Conservation (phyloP, 2,329 filamentous ascomycete genomes). For the Chlorencoelia australis region DNA sequence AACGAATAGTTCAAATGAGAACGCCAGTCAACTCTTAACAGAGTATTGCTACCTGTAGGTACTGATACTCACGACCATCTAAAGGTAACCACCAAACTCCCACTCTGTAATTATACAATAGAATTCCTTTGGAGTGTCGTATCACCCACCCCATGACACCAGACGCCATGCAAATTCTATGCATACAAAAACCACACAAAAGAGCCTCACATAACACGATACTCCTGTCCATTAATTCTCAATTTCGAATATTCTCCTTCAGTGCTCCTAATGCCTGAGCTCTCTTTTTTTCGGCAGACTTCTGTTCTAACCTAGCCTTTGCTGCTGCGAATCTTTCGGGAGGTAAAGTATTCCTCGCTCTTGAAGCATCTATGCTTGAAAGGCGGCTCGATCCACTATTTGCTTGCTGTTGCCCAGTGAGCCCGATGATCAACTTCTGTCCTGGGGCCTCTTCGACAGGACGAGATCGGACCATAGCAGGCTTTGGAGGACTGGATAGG, state of each 20-base stretch:
- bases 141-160: too few species aligned
- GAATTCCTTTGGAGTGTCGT: too few species aligned
- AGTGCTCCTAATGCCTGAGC: slow-evolving; percentile 8
- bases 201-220: too few species aligned
- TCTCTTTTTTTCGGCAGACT: slow-evolving; percentile 23
- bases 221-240: too few species aligned
- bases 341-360: slow-evolving; percentile 17
- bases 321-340: slow-evolving; percentile 28
- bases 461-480: slow-evolving; percentile 13
- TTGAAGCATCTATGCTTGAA: slow-evolving; percentile 14
- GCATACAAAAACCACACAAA: too few species aligned
- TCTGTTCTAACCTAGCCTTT: slow-evolving; percentile 25
- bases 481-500: slow-evolving; percentile 22
- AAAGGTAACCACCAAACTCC: too few species aligned
- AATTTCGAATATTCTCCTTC: too few species aligned
- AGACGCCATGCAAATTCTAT: slow-evolving; percentile 5
- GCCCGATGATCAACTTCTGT: slow-evolving; percentile 12
- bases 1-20: too few species aligned
- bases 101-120: too few species aligned
- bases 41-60: too few species aligned
- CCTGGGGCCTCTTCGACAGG: slow-evolving; percentile 8
- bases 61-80: too few species aligned
- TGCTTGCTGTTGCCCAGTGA: slow-evolving; percentile 2
- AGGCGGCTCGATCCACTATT: slow-evolving; percentile 14
- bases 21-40: too few species aligned